A percentile compares a stretch with the other conserved stretches of the same genome.
These are phyloP conservation scores for Entophlyctis luteolus DNA, from an alignment of 192 early-diverging fungal species.

Conservation along the genomic window DNA sequence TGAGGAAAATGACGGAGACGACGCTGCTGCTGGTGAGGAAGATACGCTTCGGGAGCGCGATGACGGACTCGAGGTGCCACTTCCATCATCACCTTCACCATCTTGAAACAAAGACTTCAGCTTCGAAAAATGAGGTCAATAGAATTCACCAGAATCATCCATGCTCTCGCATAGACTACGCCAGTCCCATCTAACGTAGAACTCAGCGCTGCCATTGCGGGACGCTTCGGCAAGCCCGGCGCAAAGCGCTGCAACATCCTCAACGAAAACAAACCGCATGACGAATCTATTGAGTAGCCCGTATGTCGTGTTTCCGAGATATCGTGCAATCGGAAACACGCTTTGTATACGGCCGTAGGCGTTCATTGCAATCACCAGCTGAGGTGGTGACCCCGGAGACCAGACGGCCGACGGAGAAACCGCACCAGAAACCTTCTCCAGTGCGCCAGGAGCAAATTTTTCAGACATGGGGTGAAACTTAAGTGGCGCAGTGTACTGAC, in stretches of 20 bases:
- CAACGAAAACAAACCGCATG: constrained; percentile 30
- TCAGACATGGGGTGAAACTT: background rate
- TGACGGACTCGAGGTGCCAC: too few relatives aligned
- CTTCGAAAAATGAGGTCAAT: too few relatives aligned
- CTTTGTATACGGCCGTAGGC: constrained; percentile 32
- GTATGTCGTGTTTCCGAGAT: constrained; percentile 16
- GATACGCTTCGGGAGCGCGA: too few relatives aligned
- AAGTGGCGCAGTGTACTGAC: background rate
- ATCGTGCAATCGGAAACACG: constrained; percentile 25
- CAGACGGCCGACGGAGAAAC: background rate
- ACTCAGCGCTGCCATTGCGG: constrained; percentile 22
- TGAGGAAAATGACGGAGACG: too few relatives aligned
- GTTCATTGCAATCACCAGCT: constrained; percentile 27
- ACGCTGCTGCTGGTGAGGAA: too few relatives aligned
- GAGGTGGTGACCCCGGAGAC: background rate
- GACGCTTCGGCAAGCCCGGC: constrained; percentile 21
- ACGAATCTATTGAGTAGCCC: constrained; percentile 31
- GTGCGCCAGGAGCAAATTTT: background rate
- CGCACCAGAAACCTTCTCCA: background rate
- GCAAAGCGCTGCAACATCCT: constrained; percentile 27
- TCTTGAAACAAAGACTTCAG: background rate
- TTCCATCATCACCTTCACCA: background rate
- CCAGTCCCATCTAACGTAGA: constrained; percentile 38
- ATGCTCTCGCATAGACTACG: background rate
- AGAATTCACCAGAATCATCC: background rate